Conservation (phyloP, 108 stramenopile genomes). For the Epithemia pelagica region DNA sequence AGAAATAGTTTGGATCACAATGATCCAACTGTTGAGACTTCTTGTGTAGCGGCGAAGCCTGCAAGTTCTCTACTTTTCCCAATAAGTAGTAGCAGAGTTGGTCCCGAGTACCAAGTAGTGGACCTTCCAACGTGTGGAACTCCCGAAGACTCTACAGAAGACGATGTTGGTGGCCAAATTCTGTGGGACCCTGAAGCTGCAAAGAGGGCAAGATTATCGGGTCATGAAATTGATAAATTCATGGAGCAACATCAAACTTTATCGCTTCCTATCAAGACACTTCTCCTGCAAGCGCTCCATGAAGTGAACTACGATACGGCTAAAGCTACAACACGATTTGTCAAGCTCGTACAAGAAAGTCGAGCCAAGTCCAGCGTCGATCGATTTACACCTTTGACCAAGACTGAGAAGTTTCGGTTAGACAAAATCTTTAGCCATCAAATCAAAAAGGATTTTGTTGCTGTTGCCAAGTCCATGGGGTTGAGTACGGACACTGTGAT, state of each 20-base stretch:
- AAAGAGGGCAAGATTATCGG: background rate
- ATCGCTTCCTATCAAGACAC: background rate
- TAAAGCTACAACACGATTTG: background rate
- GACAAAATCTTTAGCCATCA: background rate
- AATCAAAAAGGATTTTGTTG: background rate
- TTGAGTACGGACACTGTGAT: background rate
- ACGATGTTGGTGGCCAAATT: background rate
- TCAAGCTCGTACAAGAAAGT: background rate
- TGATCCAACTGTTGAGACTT: no score
- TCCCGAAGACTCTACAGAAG: background rate
- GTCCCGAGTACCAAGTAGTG: background rate
- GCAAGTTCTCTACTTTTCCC: no score
- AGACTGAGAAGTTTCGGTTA: background rate
- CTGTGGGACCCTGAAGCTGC: background rate
- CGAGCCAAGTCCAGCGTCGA: background rate
- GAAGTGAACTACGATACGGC: background rate
- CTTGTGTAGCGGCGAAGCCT: no score
- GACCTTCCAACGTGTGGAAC: background rate
- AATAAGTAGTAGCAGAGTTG: background rate
- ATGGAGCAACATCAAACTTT: background rate
- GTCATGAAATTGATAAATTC: background rate
- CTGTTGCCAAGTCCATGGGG: background rate
- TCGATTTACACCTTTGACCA: background rate
- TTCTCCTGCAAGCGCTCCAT: background rate
- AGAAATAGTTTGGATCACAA: no score